Evolutionary conservation across 495 filamentous ascomycete genomes (phyloP), one percentile per base, ranked within the genome.

Genomic region (Amorphotheca resinae): DNA sequence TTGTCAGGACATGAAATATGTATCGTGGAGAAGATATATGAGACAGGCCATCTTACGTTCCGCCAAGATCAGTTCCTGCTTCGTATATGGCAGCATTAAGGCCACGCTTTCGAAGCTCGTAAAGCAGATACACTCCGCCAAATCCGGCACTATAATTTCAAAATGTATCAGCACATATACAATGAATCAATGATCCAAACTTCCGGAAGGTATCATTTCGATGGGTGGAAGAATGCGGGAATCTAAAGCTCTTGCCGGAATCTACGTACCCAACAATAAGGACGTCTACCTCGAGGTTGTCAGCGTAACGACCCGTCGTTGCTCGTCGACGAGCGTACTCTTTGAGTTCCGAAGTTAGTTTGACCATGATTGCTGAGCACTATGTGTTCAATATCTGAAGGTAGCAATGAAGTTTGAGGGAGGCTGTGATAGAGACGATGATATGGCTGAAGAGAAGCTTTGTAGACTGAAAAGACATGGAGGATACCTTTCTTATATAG

Each of bases 191-290:
- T 42, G 9, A 33, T 11, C 32, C 20, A 50, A 17, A 18, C 22
- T 43, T 30, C 28, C 31, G 37, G 5, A 11, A 4, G 23, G 30
- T 39, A 20, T 42, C 16, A 7, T 38, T 22, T 15, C 16, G 30
- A 11, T 36, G 42, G 32, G 2, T 17, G n/a, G 18, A 32, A 11
- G 15, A 9, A 32, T 32, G 35, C 61, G 55, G 32, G 74, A 74
- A 7, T n/a, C n/a, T n/a, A n/a, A n/a, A n/a, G n/a, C n/a, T n/a
- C 72, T 72, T 15, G 63, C 70, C 5, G 72, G n/a, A n/a, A n/a
- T n/a, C n/a, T n/a, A n/a, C n/a, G n/a, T n/a, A n/a, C n/a, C n/a
- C 73, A 14, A 76, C 64, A 41, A 75, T 61, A 14, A 74, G 52
- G 36, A 59, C 64, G 42, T 77, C 73, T 17, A 69, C 46, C 18